Evolutionary conservation across 371 early-diverging fungal species (phyloP).

Genomic region (Mortierella sp.): DNA sequence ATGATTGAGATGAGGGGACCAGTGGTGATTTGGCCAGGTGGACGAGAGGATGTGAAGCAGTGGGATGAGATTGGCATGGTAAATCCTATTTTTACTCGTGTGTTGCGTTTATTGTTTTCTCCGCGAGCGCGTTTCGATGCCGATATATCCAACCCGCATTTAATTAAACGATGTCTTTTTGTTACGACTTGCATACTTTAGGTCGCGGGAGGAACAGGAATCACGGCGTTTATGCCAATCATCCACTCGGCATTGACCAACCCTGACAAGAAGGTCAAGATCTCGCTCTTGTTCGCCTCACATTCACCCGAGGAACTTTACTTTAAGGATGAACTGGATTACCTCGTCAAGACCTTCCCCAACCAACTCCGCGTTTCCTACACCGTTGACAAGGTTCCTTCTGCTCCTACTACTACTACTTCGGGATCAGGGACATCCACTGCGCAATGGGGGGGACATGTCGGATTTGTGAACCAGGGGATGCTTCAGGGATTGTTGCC

Average conservation of each 20-base stretch:
- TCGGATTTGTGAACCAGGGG: conserved; percentile 37
- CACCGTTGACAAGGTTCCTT: conserved; percentile 32
- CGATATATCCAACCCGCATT: neutral
- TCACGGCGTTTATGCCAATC: conserved; percentile 51
- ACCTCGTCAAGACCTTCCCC: conserved; percentile 32
- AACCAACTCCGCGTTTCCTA: conserved; percentile 41
- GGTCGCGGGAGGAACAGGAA: conserved; percentile 58
- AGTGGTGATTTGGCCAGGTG: conserved; percentile 49
- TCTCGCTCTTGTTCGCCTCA: conserved; percentile 51
- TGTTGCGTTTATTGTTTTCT: no score
- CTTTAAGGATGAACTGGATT: conserved; percentile 55
- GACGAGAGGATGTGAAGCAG: conserved; percentile 34
- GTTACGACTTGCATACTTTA: neutral
- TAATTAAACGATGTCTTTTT: neutral
- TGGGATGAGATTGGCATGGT: conserved; percentile 60
- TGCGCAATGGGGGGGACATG: conserved; percentile 33
- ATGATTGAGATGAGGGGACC: conserved; percentile 56
- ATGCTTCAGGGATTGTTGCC: conserved; percentile 44
- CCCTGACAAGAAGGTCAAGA: conserved; percentile 37
- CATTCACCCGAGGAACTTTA: conserved; percentile 48
- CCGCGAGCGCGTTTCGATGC: no score
- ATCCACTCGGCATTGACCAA: conserved; percentile 46
- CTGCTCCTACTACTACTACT: neutral
- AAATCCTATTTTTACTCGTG: neutral
- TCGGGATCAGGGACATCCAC: neutral